A percentile compares a stretch with the other conserved stretches of the same genome.
phyloP scores from a whole-genome alignment of 164 flowering plant species.

The Nymphaea colorata region DNA sequence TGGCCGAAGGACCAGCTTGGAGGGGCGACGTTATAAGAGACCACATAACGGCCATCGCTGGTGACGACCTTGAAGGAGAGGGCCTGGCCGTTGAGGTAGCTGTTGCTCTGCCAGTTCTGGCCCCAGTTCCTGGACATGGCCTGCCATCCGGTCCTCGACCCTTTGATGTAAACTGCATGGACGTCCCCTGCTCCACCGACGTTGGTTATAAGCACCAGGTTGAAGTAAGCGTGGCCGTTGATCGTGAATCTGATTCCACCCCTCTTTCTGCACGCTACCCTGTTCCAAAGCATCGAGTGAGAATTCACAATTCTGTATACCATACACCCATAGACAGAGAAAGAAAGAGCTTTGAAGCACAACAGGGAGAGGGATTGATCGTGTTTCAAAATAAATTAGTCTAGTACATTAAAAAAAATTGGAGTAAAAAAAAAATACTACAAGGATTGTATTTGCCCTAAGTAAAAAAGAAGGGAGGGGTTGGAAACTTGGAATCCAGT shows the following conservation, averaged over 20 bases:
- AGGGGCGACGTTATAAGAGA: slow-evolving; percentile 46
- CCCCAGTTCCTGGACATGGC: slow-evolving; percentile 89
- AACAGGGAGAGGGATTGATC: not conserved
- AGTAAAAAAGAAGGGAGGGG: too few species aligned
- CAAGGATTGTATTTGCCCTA: too few species aligned
- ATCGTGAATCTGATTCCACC: slow-evolving; percentile 76
- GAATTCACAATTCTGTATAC: not conserved
- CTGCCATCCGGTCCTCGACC: slow-evolving; percentile 60
- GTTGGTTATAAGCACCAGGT: slow-evolving; percentile 59
- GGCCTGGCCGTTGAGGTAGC: slow-evolving; percentile 49
- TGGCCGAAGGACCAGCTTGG: slow-evolving; percentile 70
- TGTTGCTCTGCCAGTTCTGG: slow-evolving; percentile 79
- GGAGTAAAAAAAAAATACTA: not conserved
- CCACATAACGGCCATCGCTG: slow-evolving; percentile 44
- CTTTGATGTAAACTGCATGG: slow-evolving; percentile 45
- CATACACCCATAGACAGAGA: too few species aligned
- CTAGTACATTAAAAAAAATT: not conserved
- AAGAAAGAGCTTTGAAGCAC: too few species aligned
- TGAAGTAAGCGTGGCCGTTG: slow-evolving; percentile 74
- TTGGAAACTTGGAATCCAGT: too few species aligned
- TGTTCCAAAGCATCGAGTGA: slow-evolving; percentile 7
- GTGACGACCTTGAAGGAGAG: slow-evolving; percentile 69
- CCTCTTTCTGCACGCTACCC: slow-evolving; percentile 59
- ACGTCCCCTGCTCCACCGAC: slow-evolving; percentile 88
- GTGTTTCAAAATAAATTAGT: not conserved